Percentiles rank a stretch among this genome's conserved stretches.
phyloP scores from a whole-genome alignment of 495 filamentous ascomycete genomes.

The Penicillium tannophilum region DNA sequence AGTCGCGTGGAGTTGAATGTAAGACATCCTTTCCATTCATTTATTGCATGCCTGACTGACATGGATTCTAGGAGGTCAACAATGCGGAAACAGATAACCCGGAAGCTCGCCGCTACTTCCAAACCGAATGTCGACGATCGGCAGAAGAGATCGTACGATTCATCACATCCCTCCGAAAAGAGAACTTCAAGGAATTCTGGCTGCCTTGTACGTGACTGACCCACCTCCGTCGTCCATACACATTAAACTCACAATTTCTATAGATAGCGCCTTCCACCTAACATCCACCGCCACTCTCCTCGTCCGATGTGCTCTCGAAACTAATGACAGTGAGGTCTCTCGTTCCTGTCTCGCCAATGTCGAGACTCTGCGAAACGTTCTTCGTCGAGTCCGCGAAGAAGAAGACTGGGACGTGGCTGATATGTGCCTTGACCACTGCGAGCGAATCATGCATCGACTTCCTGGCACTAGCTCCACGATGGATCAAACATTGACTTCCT shows the following conservation, averaged over 20 bases:
- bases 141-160: slow-evolving; percentile 57
- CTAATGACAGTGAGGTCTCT: slow-evolving; percentile 42
- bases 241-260: slow-evolving; percentile 20
- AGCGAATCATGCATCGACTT: slow-evolving; percentile 47
- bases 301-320: slow-evolving; percentile 51
- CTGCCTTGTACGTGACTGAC: slow-evolving; percentile 40
- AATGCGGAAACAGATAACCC: slow-evolving; percentile 45
- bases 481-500: slow-evolving; percentile 21
- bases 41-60: slow-evolving; percentile 1
- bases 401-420: slow-evolving; percentile 58
- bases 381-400: slow-evolving; percentile 53
- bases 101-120: slow-evolving; percentile 50
- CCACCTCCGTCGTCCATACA: neutral
- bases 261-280: slow-evolving; percentile 53
- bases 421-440: slow-evolving; percentile 56
- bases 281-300: slow-evolving; percentile 52
- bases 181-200: slow-evolving; percentile 53
- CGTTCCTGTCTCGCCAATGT: slow-evolving; percentile 47
- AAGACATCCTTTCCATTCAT: slow-evolving; percentile 13
- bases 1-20: slow-evolving; percentile 54
- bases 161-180: slow-evolving; percentile 46
- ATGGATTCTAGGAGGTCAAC: slow-evolving; percentile 41
- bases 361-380: slow-evolving; percentile 42
- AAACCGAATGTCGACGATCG: slow-evolving; percentile 50
- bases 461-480: slow-evolving; percentile 30